Conservation (phyloP, 345 rosid species). For the Sisymbrium irio region DNA sequence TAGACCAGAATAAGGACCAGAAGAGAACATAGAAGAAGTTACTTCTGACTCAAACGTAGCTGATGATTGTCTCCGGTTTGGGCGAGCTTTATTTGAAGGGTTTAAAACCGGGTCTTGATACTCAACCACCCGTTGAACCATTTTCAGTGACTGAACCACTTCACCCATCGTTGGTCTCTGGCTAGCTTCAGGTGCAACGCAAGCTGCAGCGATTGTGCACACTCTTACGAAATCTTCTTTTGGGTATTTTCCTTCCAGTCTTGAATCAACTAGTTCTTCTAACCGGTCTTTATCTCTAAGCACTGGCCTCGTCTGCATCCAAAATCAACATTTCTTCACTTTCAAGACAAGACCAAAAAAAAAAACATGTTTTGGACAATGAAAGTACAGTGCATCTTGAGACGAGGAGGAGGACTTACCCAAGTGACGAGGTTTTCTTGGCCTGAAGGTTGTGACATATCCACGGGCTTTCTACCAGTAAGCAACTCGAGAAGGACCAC, state of each 20-base stretch:
- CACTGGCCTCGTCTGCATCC: slow-evolving; percentile 87
- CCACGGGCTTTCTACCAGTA: slow-evolving; percentile 95
- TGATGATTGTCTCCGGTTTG: slow-evolving; percentile 80
- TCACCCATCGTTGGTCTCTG: slow-evolving; percentile 99
- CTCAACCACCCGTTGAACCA: slow-evolving; percentile 88
- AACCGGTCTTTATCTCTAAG: slow-evolving; percentile 90
- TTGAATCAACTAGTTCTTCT: slow-evolving; percentile 85
- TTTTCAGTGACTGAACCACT: slow-evolving; percentile 98
- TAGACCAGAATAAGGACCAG: slow-evolving; percentile 90
- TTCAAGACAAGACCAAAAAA: neutral
- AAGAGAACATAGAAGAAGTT: slow-evolving; percentile 84
- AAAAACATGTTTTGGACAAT: neutral
- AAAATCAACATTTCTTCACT: neutral
- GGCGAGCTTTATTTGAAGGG: slow-evolving; percentile 43
- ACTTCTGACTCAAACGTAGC: slow-evolving; percentile 93
- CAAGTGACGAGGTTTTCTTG: slow-evolving; percentile 98
- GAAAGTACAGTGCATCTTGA: neutral
- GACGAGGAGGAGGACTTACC: slow-evolving; percentile 39
- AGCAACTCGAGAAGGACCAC: slow-evolving; percentile 94
- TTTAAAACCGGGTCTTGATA: slow-evolving; percentile 58
- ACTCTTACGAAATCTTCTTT: slow-evolving; percentile 90
- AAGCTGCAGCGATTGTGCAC: slow-evolving; percentile 97
- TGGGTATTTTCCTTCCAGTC: slow-evolving; percentile 76
- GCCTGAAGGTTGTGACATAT: slow-evolving; percentile 97
- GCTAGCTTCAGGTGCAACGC: slow-evolving; percentile 93